Evolutionary conservation across 257 asterid species (phyloP), one percentile per base, ranked within the genome.

Genomic region (Leonotis leonurus): DNA sequence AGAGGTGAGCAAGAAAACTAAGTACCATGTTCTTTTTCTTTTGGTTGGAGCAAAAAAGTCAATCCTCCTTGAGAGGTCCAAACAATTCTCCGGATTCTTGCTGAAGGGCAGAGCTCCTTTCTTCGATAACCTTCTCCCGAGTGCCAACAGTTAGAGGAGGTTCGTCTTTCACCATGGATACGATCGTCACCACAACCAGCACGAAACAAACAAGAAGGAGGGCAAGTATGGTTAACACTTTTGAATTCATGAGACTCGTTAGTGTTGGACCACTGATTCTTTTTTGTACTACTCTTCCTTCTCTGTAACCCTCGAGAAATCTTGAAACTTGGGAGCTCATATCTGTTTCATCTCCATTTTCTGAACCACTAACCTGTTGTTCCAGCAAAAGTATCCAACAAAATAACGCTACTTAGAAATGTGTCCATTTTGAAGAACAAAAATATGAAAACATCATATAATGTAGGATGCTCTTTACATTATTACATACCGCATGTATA

Each of bases 291-390:
- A 90, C 89, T 32, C 57, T 83, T 72, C 97, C 97, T 69, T 65
- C 87, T 73, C 84, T 80, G 54, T 85, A 90, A 29, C 93, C 85
- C 75, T 83, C 78, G 25, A 87, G 81, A 63, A 90, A 90, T 69
- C 59, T 81, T 2, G 90, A 83, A 55, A 87, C 70, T 59, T 76
- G 84, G 58, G 78, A 61, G 49, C 87, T 79, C 44, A 74, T 73
- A 64, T 90, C 89, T 17, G 80, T 76, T 73, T 80, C 95, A 8
- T 78, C 85, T 29, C 81, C 68, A 70, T 77, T 78, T 54, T 90
- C 97, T 16, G 83, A 83, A 59, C 93, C 95, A 4, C 68, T 68
- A 35, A 90, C 97, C 96, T 90, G 74, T 64, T 30, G 3, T 29
- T 49, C 68, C 59, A 62, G 25, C 48, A 67, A 21, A 66, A 54